Percentiles rank a stretch among this genome's conserved stretches.
Evolutionary conservation across 1,284 basidiomycete species (phyloP).

Genomic region (Ustanciosporium gigantosporum): DNA sequence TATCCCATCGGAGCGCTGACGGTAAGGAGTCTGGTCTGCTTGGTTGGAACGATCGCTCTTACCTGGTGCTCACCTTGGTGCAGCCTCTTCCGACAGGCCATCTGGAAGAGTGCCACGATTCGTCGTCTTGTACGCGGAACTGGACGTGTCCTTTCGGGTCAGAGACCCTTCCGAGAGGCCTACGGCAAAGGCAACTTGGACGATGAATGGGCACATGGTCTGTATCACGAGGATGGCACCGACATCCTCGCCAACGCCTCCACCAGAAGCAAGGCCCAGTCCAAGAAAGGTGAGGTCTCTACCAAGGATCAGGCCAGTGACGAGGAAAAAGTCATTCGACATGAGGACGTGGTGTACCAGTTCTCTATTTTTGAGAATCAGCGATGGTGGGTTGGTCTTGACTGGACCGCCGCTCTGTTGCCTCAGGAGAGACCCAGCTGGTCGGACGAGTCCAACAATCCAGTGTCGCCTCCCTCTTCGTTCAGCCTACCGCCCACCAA

Average conservation of each 20-base stretch:
- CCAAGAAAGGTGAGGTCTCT: background rate
- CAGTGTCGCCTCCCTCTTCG: conserved; percentile 65
- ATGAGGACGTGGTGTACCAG: conserved; percentile 55
- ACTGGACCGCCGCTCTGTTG: conserved; percentile 90
- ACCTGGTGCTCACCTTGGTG: conserved; percentile 60
- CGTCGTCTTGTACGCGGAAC: conserved; percentile 33
- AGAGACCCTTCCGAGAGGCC: conserved; percentile 10
- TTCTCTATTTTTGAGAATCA: conserved; percentile 81
- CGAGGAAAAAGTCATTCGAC: conserved; percentile 31
- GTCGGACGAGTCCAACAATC: conserved; percentile 64
- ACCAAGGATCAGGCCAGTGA: background rate
- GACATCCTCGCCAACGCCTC: background rate
- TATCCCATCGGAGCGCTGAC: conserved; percentile 55
- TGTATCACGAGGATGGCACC: conserved; percentile 17
- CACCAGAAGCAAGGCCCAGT: background rate
- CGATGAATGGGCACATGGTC: conserved; percentile 22
- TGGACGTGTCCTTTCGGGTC: conserved; percentile 39
- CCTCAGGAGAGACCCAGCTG: conserved; percentile 88
- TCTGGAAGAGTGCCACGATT: conserved; percentile 57
- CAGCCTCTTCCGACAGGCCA: conserved; percentile 48
- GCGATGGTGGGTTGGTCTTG: conserved; percentile 74
- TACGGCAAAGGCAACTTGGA: conserved; percentile 37
- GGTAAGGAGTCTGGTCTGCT: conserved; percentile 49
- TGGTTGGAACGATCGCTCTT: conserved; percentile 48
- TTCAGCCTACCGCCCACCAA: conserved; percentile 65